A percentile compares a stretch with the other conserved stretches of the same genome.
These are phyloP conservation scores for Candida michaelii DNA, from an alignment of 805 yeast genomes.

Conservation along the genomic window DNA sequence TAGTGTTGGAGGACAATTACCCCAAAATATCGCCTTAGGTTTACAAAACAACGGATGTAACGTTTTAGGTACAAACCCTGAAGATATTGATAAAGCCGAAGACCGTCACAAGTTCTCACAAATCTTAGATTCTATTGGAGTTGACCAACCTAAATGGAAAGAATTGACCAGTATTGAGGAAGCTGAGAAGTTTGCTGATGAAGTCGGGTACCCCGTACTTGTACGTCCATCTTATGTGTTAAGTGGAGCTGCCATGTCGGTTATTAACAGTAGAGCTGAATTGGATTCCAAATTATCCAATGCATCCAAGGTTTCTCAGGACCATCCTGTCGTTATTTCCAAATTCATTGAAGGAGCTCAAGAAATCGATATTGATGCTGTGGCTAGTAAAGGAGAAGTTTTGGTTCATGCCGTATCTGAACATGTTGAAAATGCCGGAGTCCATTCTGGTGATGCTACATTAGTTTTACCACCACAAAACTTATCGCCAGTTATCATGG, in stretches of 20 bases:
- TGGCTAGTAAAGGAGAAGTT: slow-evolving; percentile 90
- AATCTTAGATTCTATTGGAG: slow-evolving; percentile 85
- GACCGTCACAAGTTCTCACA: slow-evolving; percentile 97
- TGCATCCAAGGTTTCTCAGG: slow-evolving; percentile 91
- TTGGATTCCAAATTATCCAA: slow-evolving; percentile 77
- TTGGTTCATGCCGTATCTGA: slow-evolving; percentile 97
- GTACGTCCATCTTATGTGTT: slow-evolving; percentile 97
- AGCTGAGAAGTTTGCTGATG: slow-evolving; percentile 80
- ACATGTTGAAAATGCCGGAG: slow-evolving; percentile 99
- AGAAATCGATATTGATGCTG: slow-evolving; percentile 99
- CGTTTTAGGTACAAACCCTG: slow-evolving; percentile 91
- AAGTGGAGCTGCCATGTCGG: slow-evolving; percentile 99
- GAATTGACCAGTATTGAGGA: slow-evolving; percentile 84
- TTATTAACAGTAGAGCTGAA: slow-evolving; percentile 75
- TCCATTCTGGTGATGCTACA: slow-evolving; percentile 99
- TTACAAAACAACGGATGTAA: slow-evolving; percentile 82
- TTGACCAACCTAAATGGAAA: slow-evolving; percentile 98
- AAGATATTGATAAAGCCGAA: slow-evolving; percentile 95
- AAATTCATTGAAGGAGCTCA: slow-evolving; percentile 95
- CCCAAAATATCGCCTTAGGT: slow-evolving; percentile 91
- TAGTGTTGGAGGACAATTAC: slow-evolving; percentile 96
- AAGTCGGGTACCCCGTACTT: slow-evolving; percentile 91
- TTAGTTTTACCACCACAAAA: slow-evolving; percentile 96
- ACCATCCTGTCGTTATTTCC: slow-evolving; percentile 96
- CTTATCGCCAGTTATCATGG: slow-evolving; percentile 64